A percentile compares a stretch with the other conserved stretches of the same genome.
phyloP scores from a whole-genome alignment of 306 rosid genomes.

The Crotalaria pallida region DNA sequence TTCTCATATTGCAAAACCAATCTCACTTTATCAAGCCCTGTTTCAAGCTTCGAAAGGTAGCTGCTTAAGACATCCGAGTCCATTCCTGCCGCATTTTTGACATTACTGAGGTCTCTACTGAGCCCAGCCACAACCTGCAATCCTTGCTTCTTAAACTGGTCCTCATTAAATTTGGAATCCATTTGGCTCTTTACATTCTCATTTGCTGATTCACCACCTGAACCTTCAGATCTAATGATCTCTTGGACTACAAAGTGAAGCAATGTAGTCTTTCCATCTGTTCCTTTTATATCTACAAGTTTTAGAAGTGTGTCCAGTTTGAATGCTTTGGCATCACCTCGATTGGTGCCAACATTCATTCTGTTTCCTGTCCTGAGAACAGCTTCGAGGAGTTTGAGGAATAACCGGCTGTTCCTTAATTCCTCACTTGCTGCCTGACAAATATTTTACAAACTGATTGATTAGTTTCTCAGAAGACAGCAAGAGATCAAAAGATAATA shows the following conservation, averaged over 20 bases:
- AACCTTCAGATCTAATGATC: constrained; percentile 88
- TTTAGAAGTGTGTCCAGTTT: constrained; percentile 93
- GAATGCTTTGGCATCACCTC: constrained; percentile 95
- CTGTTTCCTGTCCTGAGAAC: constrained; percentile 98
- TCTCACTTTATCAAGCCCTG: constrained; percentile 85
- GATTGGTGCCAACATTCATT: constrained; percentile 94
- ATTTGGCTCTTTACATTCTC: constrained; percentile 37
- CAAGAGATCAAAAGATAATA: constrained; percentile 16
- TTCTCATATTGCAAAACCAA: constrained; percentile 66
- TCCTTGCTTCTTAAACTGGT: constrained; percentile 81
- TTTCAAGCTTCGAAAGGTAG: constrained; percentile 84
- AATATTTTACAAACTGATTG: constrained; percentile 9
- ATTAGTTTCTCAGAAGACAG: constrained; percentile 20
- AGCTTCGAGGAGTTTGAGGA: constrained; percentile 95
- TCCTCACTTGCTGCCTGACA: constrained; percentile 88
- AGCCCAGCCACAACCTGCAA: constrained; percentile 83
- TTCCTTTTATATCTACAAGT: constrained; percentile 91
- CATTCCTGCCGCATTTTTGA: constrained; percentile 95
- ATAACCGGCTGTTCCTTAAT: constrained; percentile 78
- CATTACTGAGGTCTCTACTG: constrained; percentile 76
- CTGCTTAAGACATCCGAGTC: constrained; percentile 92
- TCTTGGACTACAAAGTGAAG: constrained; percentile 99
- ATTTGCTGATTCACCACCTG: constrained; percentile 46
- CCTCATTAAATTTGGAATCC: constrained; percentile 48
- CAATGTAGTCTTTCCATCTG: constrained; percentile 92